Percentiles rank a stretch among this genome's conserved stretches.
Conservation (phyloP, 1,284 basidiomycete species). For the Phellopilus nigrolimitatus region DNA sequence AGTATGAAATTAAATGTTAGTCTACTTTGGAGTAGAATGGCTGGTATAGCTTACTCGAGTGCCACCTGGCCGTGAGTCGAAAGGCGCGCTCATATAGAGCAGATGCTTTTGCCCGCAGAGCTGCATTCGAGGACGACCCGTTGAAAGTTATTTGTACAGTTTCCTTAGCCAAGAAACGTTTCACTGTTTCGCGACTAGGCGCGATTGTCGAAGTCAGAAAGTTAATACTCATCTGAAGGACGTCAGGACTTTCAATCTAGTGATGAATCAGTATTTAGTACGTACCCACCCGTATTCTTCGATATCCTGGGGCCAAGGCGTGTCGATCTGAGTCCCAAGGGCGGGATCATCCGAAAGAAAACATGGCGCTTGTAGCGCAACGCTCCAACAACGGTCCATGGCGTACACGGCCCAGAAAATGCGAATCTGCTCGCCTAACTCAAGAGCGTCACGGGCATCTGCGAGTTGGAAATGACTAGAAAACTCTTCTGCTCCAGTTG, state of each 20-base stretch:
- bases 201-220: background rate
- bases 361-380: slow-evolving; percentile 49
- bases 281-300: slow-evolving; percentile 53
- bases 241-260: slow-evolving; percentile 3
- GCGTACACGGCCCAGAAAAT: slow-evolving; percentile 71
- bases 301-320: slow-evolving; percentile 61
- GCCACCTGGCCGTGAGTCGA: background rate
- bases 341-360: slow-evolving; percentile 35
- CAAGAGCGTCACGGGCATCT: slow-evolving; percentile 35
- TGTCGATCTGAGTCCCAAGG: slow-evolving; percentile 43
- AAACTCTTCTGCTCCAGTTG: too few species aligned
- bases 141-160: background rate
- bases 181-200: slow-evolving; percentile 5
- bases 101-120: slow-evolving; percentile 15
- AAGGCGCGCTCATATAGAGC: slow-evolving; percentile 15
- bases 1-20: too few species aligned
- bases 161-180: slow-evolving; percentile 1
- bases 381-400: slow-evolving; percentile 60
- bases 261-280: background rate
- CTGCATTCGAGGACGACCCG: slow-evolving; percentile 1
- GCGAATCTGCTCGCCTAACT: slow-evolving; percentile 58
- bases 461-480: slow-evolving; percentile 15
- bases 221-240: background rate
- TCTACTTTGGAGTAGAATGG: background rate
- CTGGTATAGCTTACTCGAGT: background rate